Conservation (phyloP, 495 filamentous ascomycete species). For the Cetradonia linearis region DNA sequence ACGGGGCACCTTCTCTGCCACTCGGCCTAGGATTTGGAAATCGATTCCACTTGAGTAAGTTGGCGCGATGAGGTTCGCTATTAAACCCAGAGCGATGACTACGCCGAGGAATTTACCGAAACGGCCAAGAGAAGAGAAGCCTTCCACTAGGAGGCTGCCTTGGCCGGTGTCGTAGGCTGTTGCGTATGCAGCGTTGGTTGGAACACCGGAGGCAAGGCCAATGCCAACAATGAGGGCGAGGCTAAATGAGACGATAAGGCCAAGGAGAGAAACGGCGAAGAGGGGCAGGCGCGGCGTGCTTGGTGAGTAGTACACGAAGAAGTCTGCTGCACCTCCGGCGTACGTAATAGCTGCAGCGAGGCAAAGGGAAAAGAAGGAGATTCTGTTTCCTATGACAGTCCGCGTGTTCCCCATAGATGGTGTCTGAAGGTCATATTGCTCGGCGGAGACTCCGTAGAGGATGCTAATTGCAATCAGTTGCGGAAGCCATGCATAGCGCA, state of each 20-base stretch:
- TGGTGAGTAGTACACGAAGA: constrained; percentile 57
- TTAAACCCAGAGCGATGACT: constrained; percentile 58
- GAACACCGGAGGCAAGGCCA: constrained; percentile 55
- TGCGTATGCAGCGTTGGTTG: constrained; percentile 41
- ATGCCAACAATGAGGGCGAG: constrained; percentile 57
- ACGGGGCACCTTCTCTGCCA: constrained; percentile 47
- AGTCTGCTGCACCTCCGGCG: constrained; percentile 49
- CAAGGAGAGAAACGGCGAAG: constrained; percentile 31
- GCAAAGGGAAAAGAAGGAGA: constrained; percentile 61
- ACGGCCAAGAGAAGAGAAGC: constrained; percentile 46
- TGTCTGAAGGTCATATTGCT: constrained; percentile 49
- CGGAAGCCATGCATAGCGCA: constrained; percentile 62
- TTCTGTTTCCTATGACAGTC: constrained; percentile 48
- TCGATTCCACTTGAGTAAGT: constrained; percentile 62
- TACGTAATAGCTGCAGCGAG: constrained; percentile 56
- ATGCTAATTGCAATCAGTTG: constrained; percentile 56
- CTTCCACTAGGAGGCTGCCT: constrained; percentile 56
- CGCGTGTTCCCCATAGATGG: constrained; percentile 39
- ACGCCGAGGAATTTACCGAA: constrained; percentile 70
- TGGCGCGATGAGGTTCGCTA: constrained; percentile 60
- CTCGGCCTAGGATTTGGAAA: constrained; percentile 53
- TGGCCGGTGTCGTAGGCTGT: constrained; percentile 45
- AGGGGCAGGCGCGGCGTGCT: constrained; percentile 31
- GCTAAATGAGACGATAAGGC: constrained; percentile 45
- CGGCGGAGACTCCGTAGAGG: constrained; percentile 55